A percentile compares a stretch with the other conserved stretches of the same genome.
phyloP scores from a whole-genome alignment of 2,329 filamentous ascomycete species.

The Diatrype stigma region DNA sequence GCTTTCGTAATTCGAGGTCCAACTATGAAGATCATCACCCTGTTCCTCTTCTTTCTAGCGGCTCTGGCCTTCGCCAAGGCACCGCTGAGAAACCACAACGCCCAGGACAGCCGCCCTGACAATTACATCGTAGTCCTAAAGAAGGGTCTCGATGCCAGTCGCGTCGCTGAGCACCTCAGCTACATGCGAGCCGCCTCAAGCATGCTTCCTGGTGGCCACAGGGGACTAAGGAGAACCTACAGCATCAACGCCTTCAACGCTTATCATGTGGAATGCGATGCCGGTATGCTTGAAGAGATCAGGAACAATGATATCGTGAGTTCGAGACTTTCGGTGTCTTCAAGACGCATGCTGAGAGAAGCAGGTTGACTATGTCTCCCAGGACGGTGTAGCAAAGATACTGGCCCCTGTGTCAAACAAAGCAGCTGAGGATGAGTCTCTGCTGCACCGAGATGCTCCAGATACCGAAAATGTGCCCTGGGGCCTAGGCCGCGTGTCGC shows the following conservation, averaged over 20 bases:
- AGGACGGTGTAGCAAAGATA: slow-evolving; percentile 13
- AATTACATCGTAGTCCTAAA: slow-evolving; percentile 25
- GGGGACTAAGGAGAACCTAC: slow-evolving; percentile 18
- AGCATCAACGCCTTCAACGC: slow-evolving; percentile 17
- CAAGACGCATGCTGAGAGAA: slow-evolving; percentile 3
- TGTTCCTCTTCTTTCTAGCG: slow-evolving; percentile 8
- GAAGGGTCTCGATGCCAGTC: slow-evolving; percentile 3
- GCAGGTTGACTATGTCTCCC: slow-evolving; percentile 21
- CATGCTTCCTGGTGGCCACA: slow-evolving; percentile 3
- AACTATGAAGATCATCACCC: slow-evolving; percentile 11
- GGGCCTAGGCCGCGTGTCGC: slow-evolving; percentile 24
- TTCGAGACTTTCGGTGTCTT: background rate
- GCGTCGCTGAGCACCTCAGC: slow-evolving; percentile 13
- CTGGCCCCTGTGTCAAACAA: slow-evolving; percentile 5
- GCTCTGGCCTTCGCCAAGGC: slow-evolving; percentile 13
- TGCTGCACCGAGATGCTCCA: background rate
- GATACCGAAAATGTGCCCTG: slow-evolving; percentile 14
- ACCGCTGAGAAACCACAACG: slow-evolving; percentile 14
- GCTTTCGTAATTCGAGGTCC: background rate
- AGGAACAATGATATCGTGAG: slow-evolving; percentile 15
- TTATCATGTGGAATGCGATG: slow-evolving; percentile 23
- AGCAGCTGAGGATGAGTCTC: background rate
- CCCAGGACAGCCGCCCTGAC: slow-evolving; percentile 12
- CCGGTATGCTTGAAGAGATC: slow-evolving; percentile 16
- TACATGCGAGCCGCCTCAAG: slow-evolving; percentile 10